Evolutionary conservation across 495 filamentous ascomycete genomes (phyloP).

Genomic region (Aspergillus nanangensis): DNA sequence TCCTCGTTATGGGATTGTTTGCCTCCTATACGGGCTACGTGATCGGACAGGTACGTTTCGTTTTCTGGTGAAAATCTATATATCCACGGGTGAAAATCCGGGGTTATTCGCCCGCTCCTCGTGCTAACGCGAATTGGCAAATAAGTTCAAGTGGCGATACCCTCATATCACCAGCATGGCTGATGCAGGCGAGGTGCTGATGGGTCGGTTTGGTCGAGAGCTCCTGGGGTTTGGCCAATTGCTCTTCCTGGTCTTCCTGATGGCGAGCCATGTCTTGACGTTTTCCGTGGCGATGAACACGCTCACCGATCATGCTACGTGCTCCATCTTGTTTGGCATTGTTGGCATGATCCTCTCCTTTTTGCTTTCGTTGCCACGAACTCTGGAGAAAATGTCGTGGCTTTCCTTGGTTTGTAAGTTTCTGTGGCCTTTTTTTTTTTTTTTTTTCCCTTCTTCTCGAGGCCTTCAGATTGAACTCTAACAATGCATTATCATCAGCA

Average conservation of each 20-base stretch:
- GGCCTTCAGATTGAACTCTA: background rate
- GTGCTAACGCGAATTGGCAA: too few relatives aligned
- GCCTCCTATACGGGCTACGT: constrained; percentile 67
- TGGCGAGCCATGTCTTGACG: constrained; percentile 64
- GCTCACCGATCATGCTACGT: constrained; percentile 53
- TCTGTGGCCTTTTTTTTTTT: too few relatives aligned
- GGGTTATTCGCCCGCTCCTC: too few relatives aligned
- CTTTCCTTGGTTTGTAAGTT: constrained; percentile 49
- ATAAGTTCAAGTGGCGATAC: constrained; percentile 62
- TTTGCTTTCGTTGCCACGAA: constrained; percentile 56
- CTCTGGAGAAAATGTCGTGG: constrained; percentile 48
- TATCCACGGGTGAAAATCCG: too few relatives aligned
- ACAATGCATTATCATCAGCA: constrained; percentile 29
- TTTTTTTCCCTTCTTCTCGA: too few relatives aligned
- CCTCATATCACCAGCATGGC: constrained; percentile 61
- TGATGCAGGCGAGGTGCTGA: constrained; percentile 59
- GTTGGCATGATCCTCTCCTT: constrained; percentile 55
- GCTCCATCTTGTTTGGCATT: constrained; percentile 58
- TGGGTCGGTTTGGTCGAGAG: constrained; percentile 54
- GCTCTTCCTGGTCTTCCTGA: constrained; percentile 62
- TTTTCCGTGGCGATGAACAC: constrained; percentile 66
- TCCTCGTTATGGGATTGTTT: constrained; percentile 56
- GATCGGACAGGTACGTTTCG: too few relatives aligned
- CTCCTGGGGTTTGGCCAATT: constrained; percentile 52
- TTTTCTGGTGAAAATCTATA: too few relatives aligned